A percentile compares a stretch with the other conserved stretches of the same genome.
These are phyloP conservation scores for Suillus discolor DNA, from an alignment of 768 basidiomycete genomes.

Conservation along the genomic window DNA sequence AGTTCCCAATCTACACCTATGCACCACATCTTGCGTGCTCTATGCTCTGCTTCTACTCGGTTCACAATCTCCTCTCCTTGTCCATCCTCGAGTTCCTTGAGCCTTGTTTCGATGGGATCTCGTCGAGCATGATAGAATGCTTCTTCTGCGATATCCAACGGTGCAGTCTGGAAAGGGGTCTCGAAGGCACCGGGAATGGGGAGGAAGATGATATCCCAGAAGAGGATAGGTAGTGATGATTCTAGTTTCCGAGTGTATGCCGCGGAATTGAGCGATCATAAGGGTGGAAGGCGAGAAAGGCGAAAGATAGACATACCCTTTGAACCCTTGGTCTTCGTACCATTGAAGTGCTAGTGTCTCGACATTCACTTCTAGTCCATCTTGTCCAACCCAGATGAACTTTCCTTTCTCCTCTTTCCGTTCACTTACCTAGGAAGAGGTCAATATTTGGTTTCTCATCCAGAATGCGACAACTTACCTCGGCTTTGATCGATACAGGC, in stretches of 20 bases:
- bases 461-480: constrained; percentile 2
- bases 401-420: constrained; percentile 49
- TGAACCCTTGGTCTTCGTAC: constrained; percentile 79
- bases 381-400: constrained; percentile 72
- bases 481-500: constrained; percentile 18
- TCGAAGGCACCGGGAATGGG: constrained; percentile 90
- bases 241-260: constrained; percentile 88
- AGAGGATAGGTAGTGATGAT: constrained; percentile 76
- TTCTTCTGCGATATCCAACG: constrained; percentile 88
- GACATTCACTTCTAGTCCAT: constrained; percentile 71
- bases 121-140: constrained; percentile 79
- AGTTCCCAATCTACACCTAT: constrained; percentile 88
- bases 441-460: background rate
- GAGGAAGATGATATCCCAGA: constrained; percentile 89
- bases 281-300: background rate
- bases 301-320: constrained; percentile 59
- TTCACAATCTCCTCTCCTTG: constrained; percentile 57
- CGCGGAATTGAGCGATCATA: constrained; percentile 29
- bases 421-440: constrained; percentile 12
- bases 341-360: constrained; percentile 82
- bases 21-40: constrained; percentile 70
- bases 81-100: constrained; percentile 61
- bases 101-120: constrained; percentile 63
- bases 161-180: constrained; percentile 86
- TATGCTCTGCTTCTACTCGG: constrained; percentile 64